Evolutionary conservation across 2,329 filamentous ascomycete species (phyloP).

Genomic region (Scopulariopsis brevicaulis): DNA sequence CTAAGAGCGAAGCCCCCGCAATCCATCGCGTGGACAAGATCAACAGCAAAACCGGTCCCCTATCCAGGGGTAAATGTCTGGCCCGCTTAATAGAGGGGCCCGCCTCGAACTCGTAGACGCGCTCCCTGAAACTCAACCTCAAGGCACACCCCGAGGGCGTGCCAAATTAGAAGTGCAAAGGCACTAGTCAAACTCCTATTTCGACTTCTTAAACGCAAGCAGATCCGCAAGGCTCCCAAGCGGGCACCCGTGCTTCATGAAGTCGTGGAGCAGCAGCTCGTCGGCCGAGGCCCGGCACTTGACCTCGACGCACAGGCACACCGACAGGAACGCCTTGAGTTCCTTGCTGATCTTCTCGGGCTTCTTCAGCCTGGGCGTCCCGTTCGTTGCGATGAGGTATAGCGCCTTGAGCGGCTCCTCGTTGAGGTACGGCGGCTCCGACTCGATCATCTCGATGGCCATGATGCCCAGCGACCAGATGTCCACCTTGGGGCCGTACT

Average conservation of each 20-base stretch:
- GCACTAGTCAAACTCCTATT: constrained; percentile 28
- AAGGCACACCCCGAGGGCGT: neutral
- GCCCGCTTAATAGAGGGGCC: neutral
- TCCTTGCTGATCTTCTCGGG: constrained; percentile 97
- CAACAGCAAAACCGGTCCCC: neutral
- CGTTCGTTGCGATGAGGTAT: constrained; percentile 96
- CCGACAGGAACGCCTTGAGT: constrained; percentile 90
- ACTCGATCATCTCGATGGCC: constrained; percentile 99
- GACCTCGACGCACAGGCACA: constrained; percentile 94
- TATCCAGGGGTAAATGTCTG: neutral
- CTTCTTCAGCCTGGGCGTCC: constrained; percentile 93
- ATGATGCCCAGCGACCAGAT: constrained; percentile 99
- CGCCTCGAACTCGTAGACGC: neutral
- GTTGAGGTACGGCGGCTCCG: constrained; percentile 93
- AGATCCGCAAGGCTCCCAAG: constrained; percentile 75
- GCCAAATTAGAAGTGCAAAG: neutral
- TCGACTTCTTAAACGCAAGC: constrained; percentile 73
- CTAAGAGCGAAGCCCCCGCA: neutral
- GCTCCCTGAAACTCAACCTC: neutral
- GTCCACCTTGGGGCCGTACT: constrained; percentile 96
- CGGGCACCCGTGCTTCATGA: constrained; percentile 84
- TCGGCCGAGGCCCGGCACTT: constrained; percentile 85
- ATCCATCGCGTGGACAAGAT: neutral
- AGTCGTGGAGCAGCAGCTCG: constrained; percentile 85
- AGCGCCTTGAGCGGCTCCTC: constrained; percentile 95